These are phyloP conservation scores for Blastocystis sp. DNA, from an alignment of 352 stramenopile genomes.

Conservation along the genomic window DNA sequence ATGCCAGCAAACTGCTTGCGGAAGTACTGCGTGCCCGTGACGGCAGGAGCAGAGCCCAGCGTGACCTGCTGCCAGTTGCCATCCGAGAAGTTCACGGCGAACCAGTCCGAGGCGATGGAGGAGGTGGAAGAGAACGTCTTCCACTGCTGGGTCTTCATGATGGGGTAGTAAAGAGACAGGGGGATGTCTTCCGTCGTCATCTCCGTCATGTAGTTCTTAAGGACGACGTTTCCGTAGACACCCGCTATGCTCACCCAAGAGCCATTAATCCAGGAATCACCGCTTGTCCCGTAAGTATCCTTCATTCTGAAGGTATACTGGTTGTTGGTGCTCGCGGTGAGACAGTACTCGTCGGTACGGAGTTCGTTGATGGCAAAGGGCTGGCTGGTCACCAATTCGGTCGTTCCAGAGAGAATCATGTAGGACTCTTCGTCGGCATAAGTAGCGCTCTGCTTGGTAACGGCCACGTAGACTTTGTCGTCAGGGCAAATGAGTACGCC, in stretches of 20 bases:
- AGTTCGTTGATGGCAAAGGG: conserved; percentile 2
- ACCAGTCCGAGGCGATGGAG: neutral
- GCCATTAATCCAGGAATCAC: conserved; percentile 1
- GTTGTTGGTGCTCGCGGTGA: neutral
- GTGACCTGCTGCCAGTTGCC: neutral
- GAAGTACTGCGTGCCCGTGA: neutral
- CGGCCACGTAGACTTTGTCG: conserved; percentile 1
- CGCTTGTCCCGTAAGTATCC: neutral
- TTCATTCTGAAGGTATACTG: conserved; percentile 18
- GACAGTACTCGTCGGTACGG: conserved; percentile 24
- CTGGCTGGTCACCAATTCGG: neutral
- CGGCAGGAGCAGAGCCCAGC: neutral
- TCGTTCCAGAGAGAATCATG: neutral
- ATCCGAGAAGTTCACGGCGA: too few relatives aligned
- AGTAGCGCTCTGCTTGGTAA: neutral
- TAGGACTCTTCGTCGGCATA: conserved; percentile 32
- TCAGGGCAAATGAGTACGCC: neutral
- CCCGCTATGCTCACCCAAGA: neutral
- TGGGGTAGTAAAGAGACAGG: neutral
- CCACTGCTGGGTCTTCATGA: neutral
- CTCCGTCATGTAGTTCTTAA: conserved; percentile 28
- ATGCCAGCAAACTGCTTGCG: neutral
- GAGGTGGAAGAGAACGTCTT: neutral
- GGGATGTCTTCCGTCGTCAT: neutral
- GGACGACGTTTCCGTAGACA: neutral